These are phyloP conservation scores for Pseudoturritis turrita DNA, from an alignment of 345 rosid species.

Conservation along the genomic window DNA sequence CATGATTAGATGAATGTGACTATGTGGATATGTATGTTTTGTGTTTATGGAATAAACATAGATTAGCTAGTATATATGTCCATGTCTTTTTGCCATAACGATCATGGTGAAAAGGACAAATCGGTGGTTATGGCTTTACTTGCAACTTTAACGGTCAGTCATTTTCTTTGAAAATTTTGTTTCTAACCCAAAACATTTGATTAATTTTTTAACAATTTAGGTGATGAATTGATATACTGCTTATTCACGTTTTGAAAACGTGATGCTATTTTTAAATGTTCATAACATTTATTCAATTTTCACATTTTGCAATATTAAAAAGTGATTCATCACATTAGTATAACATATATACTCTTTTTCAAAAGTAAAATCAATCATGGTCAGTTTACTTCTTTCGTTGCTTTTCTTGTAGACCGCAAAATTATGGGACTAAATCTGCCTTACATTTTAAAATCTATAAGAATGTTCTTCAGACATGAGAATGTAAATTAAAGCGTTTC, in stretches of 20 bases:
- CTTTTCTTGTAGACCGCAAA: not conserved
- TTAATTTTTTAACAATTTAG: not conserved
- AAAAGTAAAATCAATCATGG: not conserved
- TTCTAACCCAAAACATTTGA: not conserved
- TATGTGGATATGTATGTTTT: conserved; percentile 12
- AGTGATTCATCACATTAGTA: not conserved
- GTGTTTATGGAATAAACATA: conserved; percentile 14
- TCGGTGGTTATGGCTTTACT: not conserved
- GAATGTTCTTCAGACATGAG: not conserved
- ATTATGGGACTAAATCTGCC: not conserved
- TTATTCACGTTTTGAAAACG: not conserved
- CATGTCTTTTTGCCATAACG: not conserved
- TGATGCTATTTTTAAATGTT: not conserved
- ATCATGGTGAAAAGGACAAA: conserved; percentile 7
- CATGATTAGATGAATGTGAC: conserved; percentile 14
- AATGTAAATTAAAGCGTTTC: not conserved
- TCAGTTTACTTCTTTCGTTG: not conserved
- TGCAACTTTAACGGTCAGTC: conserved; percentile 14
- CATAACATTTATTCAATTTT: not conserved
- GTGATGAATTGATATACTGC: not conserved
- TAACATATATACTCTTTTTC: not conserved
- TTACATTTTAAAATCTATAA: not conserved
- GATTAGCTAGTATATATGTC: not conserved
- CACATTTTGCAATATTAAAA: not conserved
- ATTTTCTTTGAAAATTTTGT: not conserved